Conservation (phyloP, 2,329 filamentous ascomycete genomes). For the Trichothecium roseum region DNA sequence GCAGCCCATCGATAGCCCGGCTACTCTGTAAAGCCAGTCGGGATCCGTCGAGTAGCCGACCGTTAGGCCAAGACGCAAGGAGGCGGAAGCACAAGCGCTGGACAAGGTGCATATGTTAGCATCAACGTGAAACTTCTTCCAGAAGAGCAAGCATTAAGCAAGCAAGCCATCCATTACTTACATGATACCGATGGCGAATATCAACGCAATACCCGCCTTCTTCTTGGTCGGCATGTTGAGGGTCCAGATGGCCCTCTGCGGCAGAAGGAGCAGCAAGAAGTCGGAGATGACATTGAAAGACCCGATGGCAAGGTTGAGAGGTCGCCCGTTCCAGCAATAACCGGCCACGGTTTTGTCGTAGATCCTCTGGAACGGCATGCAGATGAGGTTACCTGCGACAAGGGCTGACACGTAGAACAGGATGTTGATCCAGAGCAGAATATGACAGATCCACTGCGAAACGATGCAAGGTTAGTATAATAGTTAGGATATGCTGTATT, state of each 20-base stretch:
- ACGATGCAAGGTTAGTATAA: too few species aligned
- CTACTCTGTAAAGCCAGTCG: too few species aligned
- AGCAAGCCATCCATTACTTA: too few species aligned
- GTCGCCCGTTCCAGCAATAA: neutral
- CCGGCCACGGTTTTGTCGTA: neutral
- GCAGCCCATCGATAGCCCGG: too few species aligned
- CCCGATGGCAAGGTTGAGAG: slow-evolving; percentile 1
- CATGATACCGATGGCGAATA: slow-evolving; percentile 12
- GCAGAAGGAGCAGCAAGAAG: slow-evolving; percentile 10
- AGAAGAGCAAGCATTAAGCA: too few species aligned
- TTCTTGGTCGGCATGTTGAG: slow-evolving; percentile 10
- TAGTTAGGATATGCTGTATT: too few species aligned
- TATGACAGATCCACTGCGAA: neutral
- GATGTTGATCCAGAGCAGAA: neutral
- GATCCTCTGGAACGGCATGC: neutral
- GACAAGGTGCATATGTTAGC: too few species aligned
- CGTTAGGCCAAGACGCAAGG: too few species aligned
- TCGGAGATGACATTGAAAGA: slow-evolving; percentile 11
- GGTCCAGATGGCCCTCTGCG: slow-evolving; percentile 7
- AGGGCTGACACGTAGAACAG: neutral
- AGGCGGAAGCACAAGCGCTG: too few species aligned
- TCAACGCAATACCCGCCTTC: slow-evolving; percentile 8
- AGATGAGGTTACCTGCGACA: neutral
- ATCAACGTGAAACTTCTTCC: too few species aligned
- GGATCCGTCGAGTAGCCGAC: too few species aligned